Evolutionary conservation across 192 early-diverging fungal species (phyloP), one percentile per base, ranked within the genome.

Genomic region (Neocallimastix lanati): DNA sequence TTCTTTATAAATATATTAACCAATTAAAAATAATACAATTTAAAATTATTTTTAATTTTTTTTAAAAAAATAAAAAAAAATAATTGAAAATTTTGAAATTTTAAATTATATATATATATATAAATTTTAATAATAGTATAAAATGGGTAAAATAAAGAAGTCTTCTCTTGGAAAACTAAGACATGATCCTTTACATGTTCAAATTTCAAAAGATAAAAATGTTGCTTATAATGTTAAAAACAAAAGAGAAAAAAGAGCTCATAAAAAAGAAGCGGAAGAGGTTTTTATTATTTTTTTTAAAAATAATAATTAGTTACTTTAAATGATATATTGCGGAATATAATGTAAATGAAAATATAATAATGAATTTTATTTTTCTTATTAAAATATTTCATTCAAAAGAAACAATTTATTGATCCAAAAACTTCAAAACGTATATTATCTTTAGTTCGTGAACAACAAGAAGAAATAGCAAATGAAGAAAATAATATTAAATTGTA

Each of bases 381-480:
- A n/a, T 83, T 80, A 35, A 58, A 80, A 78, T 83, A 30, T 35
- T 2, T 76, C 27, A 16, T 58, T 40, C 11, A 2, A 28, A 81
- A 81, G 33, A 83, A 91, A 90, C 86, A 86, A 85, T 92, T 85
- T 78, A 87, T 97, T n/a, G 97, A 98, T 82, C 88, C 92, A 77
- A 96, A 94, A 82, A 92, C 94, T 35, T 96, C 96, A 15, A 89
- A 88, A 84, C 94, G 94, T 80, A 95, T 98, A 87, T 83, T 99
- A 79, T 83, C 90, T 82, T 91, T 99, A 80, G 95, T 94, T 35
- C 87, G 89, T 82, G 89, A 94, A 82, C 97, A 99, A 86, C 97
- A 98, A 86, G 91, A 93, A 35, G 95, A 98, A 83, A 83, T 96
- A 11, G 91, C 90, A 77, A 86, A 78, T 16, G 88, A 91, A 82